These are phyloP conservation scores for Epichloe scottii DNA, from an alignment of 2,329 filamentous ascomycete species.

Conservation along the genomic window DNA sequence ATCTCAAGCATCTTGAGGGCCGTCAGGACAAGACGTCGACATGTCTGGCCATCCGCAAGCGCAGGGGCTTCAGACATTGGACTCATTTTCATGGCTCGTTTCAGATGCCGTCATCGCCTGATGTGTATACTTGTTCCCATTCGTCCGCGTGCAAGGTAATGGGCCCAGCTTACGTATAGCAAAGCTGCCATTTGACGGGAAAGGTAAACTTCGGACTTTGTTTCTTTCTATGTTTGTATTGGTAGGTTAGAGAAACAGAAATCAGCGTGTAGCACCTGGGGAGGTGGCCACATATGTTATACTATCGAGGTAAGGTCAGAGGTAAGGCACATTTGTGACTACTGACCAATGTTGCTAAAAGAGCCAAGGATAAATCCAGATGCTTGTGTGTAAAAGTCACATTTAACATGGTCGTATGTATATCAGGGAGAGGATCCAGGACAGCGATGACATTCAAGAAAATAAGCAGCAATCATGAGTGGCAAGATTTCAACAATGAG, in stretches of 20 bases:
- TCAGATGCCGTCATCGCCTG: neutral
- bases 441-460: neutral
- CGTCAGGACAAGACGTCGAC: neutral
- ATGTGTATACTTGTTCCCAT: neutral
- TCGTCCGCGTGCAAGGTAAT: constrained; percentile 1
- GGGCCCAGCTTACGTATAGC: neutral
- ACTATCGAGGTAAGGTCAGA: constrained; percentile 39
- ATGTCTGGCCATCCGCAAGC: neutral
- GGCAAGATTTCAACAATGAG: neutral
- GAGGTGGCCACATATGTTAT: constrained; percentile 1
- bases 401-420: neutral
- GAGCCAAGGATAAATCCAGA: neutral
- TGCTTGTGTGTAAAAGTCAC: neutral
- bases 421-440: neutral
- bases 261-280: constrained; percentile 3
- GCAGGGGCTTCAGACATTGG: neutral
- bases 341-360: constrained; percentile 15
- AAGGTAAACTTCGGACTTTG: constrained; percentile 1
- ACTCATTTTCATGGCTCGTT: neutral
- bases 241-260: constrained; percentile 6
- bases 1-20: neutral
- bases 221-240: constrained; percentile 5
- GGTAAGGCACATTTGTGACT: constrained; percentile 35
- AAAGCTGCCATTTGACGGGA: constrained; percentile 12
- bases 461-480: neutral